A percentile compares a stretch with the other conserved stretches of the same genome.
These are phyloP conservation scores for Bigelowiella natans DNA, from an alignment of 78 protist genomes.

Conservation along the genomic window DNA sequence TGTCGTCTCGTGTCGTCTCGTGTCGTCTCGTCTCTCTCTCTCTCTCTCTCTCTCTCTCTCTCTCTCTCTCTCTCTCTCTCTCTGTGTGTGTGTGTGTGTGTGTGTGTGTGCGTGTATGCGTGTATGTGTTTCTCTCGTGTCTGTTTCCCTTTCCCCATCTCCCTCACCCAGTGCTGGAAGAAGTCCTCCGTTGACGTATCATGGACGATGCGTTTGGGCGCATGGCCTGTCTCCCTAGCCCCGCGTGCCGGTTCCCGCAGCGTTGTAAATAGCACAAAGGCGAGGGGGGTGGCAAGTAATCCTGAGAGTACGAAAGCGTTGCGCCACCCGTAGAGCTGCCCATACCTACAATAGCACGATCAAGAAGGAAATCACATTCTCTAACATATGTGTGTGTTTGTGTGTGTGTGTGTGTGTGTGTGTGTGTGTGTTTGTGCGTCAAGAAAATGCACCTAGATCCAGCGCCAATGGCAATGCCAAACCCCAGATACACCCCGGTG, in stretches of 20 bases:
- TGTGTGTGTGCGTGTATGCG: neutral
- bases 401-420: neutral
- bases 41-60: neutral
- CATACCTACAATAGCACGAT: too few relatives aligned
- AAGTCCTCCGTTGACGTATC: too few relatives aligned
- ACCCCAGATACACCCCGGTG: neutral
- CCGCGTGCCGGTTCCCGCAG: too few relatives aligned
- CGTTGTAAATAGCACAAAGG: too few relatives aligned
- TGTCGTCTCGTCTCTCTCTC: neutral
- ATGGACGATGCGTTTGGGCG: too few relatives aligned
- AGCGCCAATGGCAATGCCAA: neutral
- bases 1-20: neutral
- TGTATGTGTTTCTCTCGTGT: neutral
- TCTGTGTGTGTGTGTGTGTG: neutral
- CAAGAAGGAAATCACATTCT: too few relatives aligned
- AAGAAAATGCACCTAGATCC: neutral
- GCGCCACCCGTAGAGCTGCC: too few relatives aligned
- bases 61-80: neutral
- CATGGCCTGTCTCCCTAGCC: too few relatives aligned
- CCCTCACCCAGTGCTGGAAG: too few relatives aligned
- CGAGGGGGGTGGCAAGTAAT: too few relatives aligned
- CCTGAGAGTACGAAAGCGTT: too few relatives aligned
- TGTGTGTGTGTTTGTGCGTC: neutral
- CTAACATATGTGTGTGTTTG: neutral
- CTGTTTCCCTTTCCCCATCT: neutral